Percentiles rank a stretch among this genome's conserved stretches.
phyloP scores from a whole-genome alignment of 2,329 filamentous ascomycete species.

The Paecilomyces sp. region DNA sequence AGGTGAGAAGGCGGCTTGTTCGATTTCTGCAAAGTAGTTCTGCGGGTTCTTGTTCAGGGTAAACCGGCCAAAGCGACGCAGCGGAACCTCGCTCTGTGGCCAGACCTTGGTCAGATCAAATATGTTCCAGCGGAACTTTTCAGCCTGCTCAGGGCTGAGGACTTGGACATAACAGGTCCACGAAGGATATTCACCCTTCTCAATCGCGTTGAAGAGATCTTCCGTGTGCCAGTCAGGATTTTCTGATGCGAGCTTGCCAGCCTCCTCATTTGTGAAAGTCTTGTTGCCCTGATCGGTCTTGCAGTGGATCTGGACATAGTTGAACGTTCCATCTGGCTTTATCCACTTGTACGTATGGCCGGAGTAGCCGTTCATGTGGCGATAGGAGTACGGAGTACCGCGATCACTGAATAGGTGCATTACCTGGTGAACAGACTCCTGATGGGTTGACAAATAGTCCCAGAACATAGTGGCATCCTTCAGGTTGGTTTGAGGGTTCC shows the following conservation, averaged over 20 bases:
- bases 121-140: slow-evolving; percentile 55
- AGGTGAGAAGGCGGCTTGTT: slow-evolving; percentile 64
- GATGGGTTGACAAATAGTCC: slow-evolving; percentile 56
- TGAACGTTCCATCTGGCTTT: slow-evolving; percentile 58
- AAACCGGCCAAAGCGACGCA: slow-evolving; percentile 54
- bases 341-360: slow-evolving; percentile 62
- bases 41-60: slow-evolving; percentile 58
- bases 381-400: slow-evolving; percentile 58
- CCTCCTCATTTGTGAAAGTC: slow-evolving; percentile 53
- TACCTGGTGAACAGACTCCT: slow-evolving; percentile 56
- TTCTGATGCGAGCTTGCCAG: slow-evolving; percentile 44
- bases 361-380: slow-evolving; percentile 62
- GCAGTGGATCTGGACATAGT: slow-evolving; percentile 59
- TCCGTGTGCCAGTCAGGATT: slow-evolving; percentile 58
- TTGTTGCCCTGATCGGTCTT: slow-evolving; percentile 58
- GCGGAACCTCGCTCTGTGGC: slow-evolving; percentile 57
- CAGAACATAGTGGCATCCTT: slow-evolving; percentile 65
- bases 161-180: slow-evolving; percentile 61
- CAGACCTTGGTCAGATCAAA: slow-evolving; percentile 66
- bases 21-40: slow-evolving; percentile 66
- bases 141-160: slow-evolving; percentile 55
- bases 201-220: slow-evolving; percentile 59
- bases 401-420: slow-evolving; percentile 62
- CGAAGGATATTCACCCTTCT: slow-evolving; percentile 52
- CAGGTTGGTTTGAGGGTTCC: slow-evolving; percentile 63